These are phyloP conservation scores for Xylaria intraflava DNA, from an alignment of 495 filamentous ascomycete genomes.

Conservation along the genomic window DNA sequence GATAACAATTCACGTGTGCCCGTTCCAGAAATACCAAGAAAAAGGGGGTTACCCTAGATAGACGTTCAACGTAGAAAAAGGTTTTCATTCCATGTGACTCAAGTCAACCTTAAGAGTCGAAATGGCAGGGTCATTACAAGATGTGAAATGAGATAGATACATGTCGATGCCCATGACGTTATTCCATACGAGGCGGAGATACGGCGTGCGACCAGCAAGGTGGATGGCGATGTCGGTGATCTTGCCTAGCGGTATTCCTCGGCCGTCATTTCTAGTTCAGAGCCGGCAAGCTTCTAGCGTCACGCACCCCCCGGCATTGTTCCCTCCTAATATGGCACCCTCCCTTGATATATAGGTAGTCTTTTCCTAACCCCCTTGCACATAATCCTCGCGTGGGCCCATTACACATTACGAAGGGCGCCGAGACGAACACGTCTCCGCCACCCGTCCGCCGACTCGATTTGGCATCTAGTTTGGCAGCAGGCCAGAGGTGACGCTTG, in stretches of 20 bases:
- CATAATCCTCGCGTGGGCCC: neutral
- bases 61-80: too few relatives aligned
- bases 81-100: too few relatives aligned
- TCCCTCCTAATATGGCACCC: neutral
- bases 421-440: neutral
- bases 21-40: too few relatives aligned
- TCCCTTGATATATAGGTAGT: neutral
- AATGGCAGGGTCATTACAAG: too few relatives aligned
- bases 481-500: too few relatives aligned
- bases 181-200: neutral
- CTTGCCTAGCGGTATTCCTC: neutral
- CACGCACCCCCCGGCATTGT: neutral
- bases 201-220: neutral
- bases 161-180: neutral
- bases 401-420: constrained; percentile 10
- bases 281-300: neutral
- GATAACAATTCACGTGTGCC: too few relatives aligned
- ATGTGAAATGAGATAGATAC: neutral
- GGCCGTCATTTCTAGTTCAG: neutral
- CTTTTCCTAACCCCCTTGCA: neutral
- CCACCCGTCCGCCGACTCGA: neutral
- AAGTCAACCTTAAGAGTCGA: too few relatives aligned
- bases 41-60: too few relatives aligned
- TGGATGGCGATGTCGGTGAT: neutral
- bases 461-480: too few relatives aligned